Percentiles rank a stretch among this genome's conserved stretches.
phyloP scores from a whole-genome alignment of 192 early-diverging fungal species.

The Pilaira anomala region DNA sequence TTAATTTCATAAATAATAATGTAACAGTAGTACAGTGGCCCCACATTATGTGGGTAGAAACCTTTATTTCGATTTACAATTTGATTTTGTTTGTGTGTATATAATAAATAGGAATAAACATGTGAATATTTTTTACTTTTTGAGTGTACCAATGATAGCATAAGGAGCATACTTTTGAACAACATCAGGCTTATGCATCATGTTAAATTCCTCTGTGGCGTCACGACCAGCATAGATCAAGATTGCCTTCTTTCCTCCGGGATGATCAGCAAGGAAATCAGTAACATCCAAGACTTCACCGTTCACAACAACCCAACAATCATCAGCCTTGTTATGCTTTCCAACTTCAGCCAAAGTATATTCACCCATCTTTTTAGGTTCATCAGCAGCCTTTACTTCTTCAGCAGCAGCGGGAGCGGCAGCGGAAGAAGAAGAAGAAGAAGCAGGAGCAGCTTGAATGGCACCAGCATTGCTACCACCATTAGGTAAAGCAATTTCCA shows the following conservation, averaged over 20 bases:
- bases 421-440: slow-evolving; percentile 28
- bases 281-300: slow-evolving; percentile 78
- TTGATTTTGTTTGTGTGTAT: background rate
- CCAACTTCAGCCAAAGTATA: slow-evolving; percentile 76
- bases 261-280: slow-evolving; percentile 75
- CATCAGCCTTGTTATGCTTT: slow-evolving; percentile 77
- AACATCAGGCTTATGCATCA: slow-evolving; percentile 81
- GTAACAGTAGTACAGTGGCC: too few species aligned
- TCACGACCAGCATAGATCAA: slow-evolving; percentile 82
- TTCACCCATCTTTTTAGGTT: slow-evolving; percentile 38
- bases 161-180: slow-evolving; percentile 66
- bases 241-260: slow-evolving; percentile 84
- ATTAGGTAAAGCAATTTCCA: slow-evolving; percentile 52
- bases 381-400: slow-evolving; percentile 33
- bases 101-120: background rate
- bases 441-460: slow-evolving; percentile 24
- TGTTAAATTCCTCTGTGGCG: slow-evolving; percentile 82
- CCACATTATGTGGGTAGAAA: background rate
- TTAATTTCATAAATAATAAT: too few species aligned
- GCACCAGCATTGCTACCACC: slow-evolving; percentile 23
- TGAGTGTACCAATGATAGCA: slow-evolving; percentile 38
- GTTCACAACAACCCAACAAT: slow-evolving; percentile 87
- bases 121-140: slow-evolving; percentile 25
- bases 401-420: slow-evolving; percentile 41
- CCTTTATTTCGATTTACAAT: background rate